Percentiles rank a stretch among this genome's conserved stretches.
These are phyloP conservation scores for Orbilia javanica DNA, from an alignment of 2,329 filamentous ascomycete species.

Conservation along the genomic window DNA sequence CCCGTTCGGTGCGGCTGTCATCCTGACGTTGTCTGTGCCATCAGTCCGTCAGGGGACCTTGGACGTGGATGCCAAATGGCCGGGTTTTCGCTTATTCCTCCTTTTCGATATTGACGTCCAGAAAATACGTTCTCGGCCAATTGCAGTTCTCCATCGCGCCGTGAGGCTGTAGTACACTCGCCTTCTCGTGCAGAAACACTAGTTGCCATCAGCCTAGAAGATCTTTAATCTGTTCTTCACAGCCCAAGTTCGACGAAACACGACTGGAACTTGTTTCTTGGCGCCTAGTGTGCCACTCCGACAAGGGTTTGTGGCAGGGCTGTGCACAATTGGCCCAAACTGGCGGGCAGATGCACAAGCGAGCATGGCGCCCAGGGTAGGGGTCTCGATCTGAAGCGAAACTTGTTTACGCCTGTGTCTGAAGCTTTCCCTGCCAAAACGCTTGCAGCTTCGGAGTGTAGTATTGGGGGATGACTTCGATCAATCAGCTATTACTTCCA, in stretches of 20 bases:
- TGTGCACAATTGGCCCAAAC: slow-evolving; percentile 27
- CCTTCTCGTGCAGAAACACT: slow-evolving; percentile 12
- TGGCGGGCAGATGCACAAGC: slow-evolving; percentile 43
- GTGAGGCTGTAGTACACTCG: slow-evolving; percentile 1
- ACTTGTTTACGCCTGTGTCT: slow-evolving; percentile 56
- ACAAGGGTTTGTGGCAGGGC: slow-evolving; percentile 24
- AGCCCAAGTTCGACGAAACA: slow-evolving; percentile 39
- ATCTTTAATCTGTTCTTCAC: slow-evolving; percentile 47
- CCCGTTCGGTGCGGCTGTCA: slow-evolving; percentile 20
- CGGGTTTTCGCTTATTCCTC: slow-evolving; percentile 42
- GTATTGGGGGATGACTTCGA: slow-evolving; percentile 17
- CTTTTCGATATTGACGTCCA: slow-evolving; percentile 15
- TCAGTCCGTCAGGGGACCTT: slow-evolving; percentile 21
- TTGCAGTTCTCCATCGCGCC: slow-evolving; percentile 36
- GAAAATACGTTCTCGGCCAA: slow-evolving; percentile 12
- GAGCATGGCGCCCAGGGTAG: slow-evolving; percentile 50
- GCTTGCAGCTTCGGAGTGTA: slow-evolving; percentile 45
- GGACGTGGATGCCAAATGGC: not conserved
- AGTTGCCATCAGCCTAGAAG: not conserved
- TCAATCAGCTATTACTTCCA: slow-evolving; percentile 18
- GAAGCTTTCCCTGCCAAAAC: slow-evolving; percentile 46
- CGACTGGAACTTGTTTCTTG: slow-evolving; percentile 50
- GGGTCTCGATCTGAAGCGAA: slow-evolving; percentile 56
- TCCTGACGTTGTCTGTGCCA: slow-evolving; percentile 26
- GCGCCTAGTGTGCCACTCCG: slow-evolving; percentile 40